Evolutionary conservation across 345 rosid species (phyloP).

Genomic region (Cardamine resedifolia): DNA sequence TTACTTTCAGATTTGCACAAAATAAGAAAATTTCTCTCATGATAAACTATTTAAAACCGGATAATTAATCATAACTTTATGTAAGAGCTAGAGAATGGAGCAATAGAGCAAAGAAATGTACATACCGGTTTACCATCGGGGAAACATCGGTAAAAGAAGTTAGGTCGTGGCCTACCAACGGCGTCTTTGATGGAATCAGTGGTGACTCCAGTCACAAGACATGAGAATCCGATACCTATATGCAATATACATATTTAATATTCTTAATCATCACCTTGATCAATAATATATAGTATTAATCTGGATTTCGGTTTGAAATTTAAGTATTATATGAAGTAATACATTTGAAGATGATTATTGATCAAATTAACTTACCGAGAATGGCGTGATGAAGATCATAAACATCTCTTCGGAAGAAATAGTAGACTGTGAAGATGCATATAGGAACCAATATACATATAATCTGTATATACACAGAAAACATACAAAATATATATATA

Average conservation of each 20-base stretch:
- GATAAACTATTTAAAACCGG: not conserved
- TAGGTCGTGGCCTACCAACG: constrained; percentile 66
- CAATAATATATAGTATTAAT: not conserved
- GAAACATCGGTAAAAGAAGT: constrained; percentile 67
- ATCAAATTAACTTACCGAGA: constrained; percentile 40
- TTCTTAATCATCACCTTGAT: not conserved
- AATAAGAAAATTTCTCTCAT: not conserved
- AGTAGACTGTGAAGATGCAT: constrained; percentile 41
- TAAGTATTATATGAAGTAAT: not conserved
- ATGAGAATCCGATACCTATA: constrained; percentile 53
- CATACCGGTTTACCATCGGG: constrained; percentile 56
- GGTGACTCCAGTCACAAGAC: constrained; percentile 55
- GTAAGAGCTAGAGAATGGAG: not conserved
- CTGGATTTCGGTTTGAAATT: not conserved
- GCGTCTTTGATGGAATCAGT: constrained; percentile 66
- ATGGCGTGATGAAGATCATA: constrained; percentile 66
- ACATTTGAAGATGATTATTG: not conserved
- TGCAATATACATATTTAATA: not conserved
- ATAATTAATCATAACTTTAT: not conserved
- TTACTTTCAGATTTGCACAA: constrained; percentile 14
- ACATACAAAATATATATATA: not conserved
- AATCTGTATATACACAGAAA: constrained; percentile 35
- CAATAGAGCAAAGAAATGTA: not conserved
- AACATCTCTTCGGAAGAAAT: constrained; percentile 47
- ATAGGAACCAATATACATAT: constrained; percentile 47